Base-by-base conservation (phyloP, 1,139 yeast species). In the Protomyces macrosporus region DNA sequence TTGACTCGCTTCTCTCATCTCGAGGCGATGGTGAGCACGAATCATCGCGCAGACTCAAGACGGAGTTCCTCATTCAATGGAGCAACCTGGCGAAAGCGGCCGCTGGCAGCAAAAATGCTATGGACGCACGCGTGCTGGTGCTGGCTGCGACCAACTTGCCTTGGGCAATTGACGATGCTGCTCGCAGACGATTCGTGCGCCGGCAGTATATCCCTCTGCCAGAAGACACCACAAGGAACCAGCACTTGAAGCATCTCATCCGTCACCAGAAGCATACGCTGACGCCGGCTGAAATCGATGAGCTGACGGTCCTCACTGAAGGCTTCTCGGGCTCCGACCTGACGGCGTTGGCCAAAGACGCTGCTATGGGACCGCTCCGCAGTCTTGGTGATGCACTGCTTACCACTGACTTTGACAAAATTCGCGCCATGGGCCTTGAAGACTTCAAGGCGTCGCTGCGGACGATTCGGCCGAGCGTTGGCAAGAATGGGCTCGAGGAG, bases 111-210 rank as follows among this genome's bases (percentile, higher is more conserved):
- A 75, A 75, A 65, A 71, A 69, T 39, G 85, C 82, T 60, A 87
- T 82, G 52, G 87, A 84, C 68, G 85, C 84, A 67, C 78, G 98
- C 64, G 98, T 93, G 3, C 79, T 93, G 39, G 96, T 93, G 3
- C 78, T 93, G 50, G 98, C 98, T 0, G 98, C 98, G 0, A 93
- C 99, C 0, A 93, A 93, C 73, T 76, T 93, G 68, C 99, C 99
- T 0, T 93, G 99, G 99, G 87, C 90, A 3, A 91, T 93, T 67
- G 99, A 93, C 75, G 98, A 95, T 73, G 98, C 98, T 2, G 99
- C 98, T 0, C 79, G 98, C 71, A 82, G 98, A 73, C 82, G 98
- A 70, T 93, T 93, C 77, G 72, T 70, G 4, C 82, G 96, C 69
- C 79, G 98, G 64, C 97, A 90, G 73, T 91, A 93, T 74, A 93